Conservation (phyloP, 768 basidiomycete genomes). For the Tulasnella sp. region DNA sequence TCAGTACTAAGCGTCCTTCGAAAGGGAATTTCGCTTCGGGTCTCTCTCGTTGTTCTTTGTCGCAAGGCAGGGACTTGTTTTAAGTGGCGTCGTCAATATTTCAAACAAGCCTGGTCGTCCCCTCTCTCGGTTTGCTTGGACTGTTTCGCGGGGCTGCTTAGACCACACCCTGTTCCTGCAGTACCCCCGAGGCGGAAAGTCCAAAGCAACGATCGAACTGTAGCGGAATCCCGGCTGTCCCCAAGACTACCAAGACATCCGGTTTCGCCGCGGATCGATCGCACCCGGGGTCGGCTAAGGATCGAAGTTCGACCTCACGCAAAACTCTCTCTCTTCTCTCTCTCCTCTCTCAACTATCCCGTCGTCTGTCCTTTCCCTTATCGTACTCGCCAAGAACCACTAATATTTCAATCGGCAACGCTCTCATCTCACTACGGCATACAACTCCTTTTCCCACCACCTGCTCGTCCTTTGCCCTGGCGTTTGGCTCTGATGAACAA, state of each 20-base stretch:
- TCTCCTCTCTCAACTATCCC: neutral
- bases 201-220: neutral
- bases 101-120: neutral
- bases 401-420: neutral
- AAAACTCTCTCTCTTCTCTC: neutral
- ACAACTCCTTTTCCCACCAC: neutral
- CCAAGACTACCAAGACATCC: neutral
- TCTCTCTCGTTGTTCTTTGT: no score
- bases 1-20: neutral
- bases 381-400: neutral
- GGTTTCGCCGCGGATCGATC: neutral
- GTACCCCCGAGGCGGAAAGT: slow-evolving; percentile 2
- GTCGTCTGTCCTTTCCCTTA: neutral
- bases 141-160: neutral
- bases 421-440: neutral
- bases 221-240: neutral
- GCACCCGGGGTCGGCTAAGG: neutral
- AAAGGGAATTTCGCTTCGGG: neutral
- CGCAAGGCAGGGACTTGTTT: neutral
- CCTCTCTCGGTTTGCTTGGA: neutral
- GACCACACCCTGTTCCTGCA: neutral
- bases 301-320: neutral
- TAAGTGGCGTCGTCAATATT: neutral
- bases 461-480: neutral
- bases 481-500: neutral